Evolutionary conservation across 75 land plant genomes (phyloP), one percentile per base, ranked within the genome.

Genomic region (Ceratopteris richardii): DNA sequence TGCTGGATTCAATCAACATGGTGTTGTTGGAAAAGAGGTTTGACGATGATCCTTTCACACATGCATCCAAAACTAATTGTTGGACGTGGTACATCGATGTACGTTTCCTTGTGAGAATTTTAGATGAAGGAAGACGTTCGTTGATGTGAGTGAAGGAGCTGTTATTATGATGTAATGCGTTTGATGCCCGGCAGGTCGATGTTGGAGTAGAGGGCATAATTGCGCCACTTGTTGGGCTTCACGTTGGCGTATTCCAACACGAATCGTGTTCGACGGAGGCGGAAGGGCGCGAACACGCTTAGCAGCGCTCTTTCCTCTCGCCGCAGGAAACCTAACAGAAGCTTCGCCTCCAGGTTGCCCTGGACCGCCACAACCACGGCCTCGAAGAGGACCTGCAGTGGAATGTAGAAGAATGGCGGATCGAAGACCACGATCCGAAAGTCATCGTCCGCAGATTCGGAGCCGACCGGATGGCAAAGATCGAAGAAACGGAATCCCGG

Each of bases 361-460:
- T 69, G 39, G 56, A 46, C 46, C 14, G 63, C 55, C 24, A 29
- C 51, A 21, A 28, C 22, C 69, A 69, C 71, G 2, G 71, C 71
- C 30, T 36, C 33, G 36, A 52, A 42, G 11, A 69, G 67, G 23
- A 21, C 57, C 7, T 16, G 21, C 69, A 69, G 24, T 2, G 67
- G 71, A 19, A 69, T 63, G 67, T 69, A 69, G 47, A 69, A 69
- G 47, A 69, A 69, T 1, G 71, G 71, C 13, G 71, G 71, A 27
- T 69, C 71, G 29, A 69, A 69, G 47, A 69, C 71, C 28, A 69
- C 46, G 13, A 69, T 44, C 6, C 71, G 54, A n/a, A 42, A 33
- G 5, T 54, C 53, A 13, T 0, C 41, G 7, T 20, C 54, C 31
- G 21, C 14, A 0, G 24, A 17, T 3, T 20, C 26, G 2, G 26